Evolutionary conservation across 179 eudicot genomes (phyloP), one percentile per base, ranked within the genome.

Genomic region (Drosera spatulata): DNA sequence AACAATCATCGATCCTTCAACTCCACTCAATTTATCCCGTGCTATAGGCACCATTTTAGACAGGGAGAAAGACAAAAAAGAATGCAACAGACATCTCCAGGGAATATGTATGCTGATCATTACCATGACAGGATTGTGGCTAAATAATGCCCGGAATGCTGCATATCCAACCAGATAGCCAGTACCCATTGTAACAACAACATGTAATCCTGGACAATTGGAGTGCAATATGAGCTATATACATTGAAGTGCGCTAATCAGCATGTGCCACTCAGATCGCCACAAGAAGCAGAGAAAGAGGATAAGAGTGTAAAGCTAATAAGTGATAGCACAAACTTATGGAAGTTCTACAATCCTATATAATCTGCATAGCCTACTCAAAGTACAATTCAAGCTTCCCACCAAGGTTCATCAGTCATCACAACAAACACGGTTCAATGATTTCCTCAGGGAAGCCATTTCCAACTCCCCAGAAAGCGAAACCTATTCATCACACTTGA

Each of bases 121-220:
- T 93, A 93, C 99, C 99, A 84, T 77, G 50, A 82, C 80, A 67
- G 85, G 93, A 73, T 70, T 84, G 56, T 76, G 83, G 75, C 78
- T 66, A 48, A 93, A 93, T 72, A 93, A 74, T 10, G 99, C 99
- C 66, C 95, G 82, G 77, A 93, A 93, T 45, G 95, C 85, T 58
- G 82, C 75, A 73, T 77, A 82, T 66, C 99, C 99, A 59, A 93
- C 72, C 68, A 93, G 74, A 72, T 80, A 86, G 60, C 99, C 89
- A 4, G 93, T 84, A 60, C 88, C 88, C 99, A 88, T 93, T 38
- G 76, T 80, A 50, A 93, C 73, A 56, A 77, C 76, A 14, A 89
- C 99, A 80, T 93, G 99, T 56, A 93, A 66, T 63, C 96, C 96
- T 88, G 95, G 66, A 63, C 67, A 56, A 53, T 6, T 53, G 5